A percentile compares a stretch with the other conserved stretches of the same genome.
phyloP scores from a whole-genome alignment of 2,329 filamentous ascomycete species.

The Fusarium beomiforme region DNA sequence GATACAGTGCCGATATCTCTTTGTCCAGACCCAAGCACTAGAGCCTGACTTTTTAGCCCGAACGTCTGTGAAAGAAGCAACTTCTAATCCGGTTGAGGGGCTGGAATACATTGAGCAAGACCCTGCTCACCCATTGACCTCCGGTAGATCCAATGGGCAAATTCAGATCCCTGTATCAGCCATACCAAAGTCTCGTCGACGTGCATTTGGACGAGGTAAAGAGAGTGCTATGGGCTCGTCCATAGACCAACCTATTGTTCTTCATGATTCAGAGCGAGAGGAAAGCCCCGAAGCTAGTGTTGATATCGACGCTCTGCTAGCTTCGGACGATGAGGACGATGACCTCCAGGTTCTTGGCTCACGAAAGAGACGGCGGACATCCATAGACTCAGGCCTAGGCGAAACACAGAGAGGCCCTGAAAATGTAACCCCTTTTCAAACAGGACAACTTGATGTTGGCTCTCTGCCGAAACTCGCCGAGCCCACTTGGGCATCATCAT shows the following conservation, averaged over 20 bases:
- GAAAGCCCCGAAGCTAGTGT: conserved; percentile 2
- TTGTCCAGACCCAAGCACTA: conserved; percentile 55
- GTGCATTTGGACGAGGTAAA: not conserved
- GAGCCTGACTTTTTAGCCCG: not conserved
- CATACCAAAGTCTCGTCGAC: conserved; percentile 37
- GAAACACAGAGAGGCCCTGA: conserved; percentile 3
- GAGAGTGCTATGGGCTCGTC: not conserved
- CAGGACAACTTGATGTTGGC: conserved; percentile 70
- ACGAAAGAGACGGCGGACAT: conserved; percentile 35
- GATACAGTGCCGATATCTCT: conserved; percentile 90
- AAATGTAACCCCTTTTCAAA: conserved; percentile 63
- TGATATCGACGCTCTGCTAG: conserved; percentile 36
- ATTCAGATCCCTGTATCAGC: conserved; percentile 44
- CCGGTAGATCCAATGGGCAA: accelerated
- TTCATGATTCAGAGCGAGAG: conserved; percentile 6
- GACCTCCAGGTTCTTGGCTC: not conserved
- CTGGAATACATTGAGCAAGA: conserved; percentile 42
- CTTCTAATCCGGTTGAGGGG: not conserved
- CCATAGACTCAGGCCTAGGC: conserved; percentile 34
- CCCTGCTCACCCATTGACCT: conserved; percentile 9
- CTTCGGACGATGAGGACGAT: conserved; percentile 32
- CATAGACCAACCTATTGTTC: conserved; percentile 1
- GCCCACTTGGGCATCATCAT: conserved; percentile 46
- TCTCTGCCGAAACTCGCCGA: conserved; percentile 69
- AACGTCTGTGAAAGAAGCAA: too few relatives aligned